Percentiles rank a stretch among this genome's conserved stretches.
Conservation (phyloP, 2,329 filamentous ascomycete species). For the Pyrenophora seminiperda region DNA sequence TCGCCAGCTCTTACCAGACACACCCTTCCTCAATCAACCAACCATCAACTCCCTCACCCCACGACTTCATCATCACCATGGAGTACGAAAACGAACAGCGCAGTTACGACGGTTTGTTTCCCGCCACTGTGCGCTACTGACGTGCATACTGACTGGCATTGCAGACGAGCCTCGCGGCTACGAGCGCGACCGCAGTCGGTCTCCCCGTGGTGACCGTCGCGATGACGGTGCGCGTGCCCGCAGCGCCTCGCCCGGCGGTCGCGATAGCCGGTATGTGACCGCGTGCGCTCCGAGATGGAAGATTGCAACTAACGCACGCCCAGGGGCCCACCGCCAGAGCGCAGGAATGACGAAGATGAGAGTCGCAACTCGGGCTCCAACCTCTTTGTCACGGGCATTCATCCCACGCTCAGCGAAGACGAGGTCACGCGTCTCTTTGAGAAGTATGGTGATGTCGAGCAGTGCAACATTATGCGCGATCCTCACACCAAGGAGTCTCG, state of each 20-base stretch:
- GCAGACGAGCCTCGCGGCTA: constrained; percentile 65
- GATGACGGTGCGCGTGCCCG: constrained; percentile 64
- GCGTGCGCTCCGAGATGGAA: background rate
- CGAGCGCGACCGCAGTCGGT: constrained; percentile 69
- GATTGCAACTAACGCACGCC: constrained; percentile 23
- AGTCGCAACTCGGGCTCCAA: constrained; percentile 94
- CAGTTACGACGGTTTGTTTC: constrained; percentile 66
- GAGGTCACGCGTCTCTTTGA: constrained; percentile 96
- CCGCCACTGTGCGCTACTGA: constrained; percentile 11
- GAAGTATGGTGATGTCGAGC: constrained; percentile 98
- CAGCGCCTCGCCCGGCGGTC: constrained; percentile 68
- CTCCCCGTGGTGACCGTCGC: constrained; percentile 61
- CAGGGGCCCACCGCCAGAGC: constrained; percentile 56
- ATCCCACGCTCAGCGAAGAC: constrained; percentile 85
- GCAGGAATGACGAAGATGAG: constrained; percentile 73
- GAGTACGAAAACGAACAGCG: constrained; percentile 71
- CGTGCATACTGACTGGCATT: constrained; percentile 31
- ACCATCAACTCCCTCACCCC: constrained; percentile 28
- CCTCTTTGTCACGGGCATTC: constrained; percentile 97
- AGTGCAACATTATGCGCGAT: constrained; percentile 99
- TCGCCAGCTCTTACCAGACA: constrained; percentile 32
- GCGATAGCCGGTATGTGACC: constrained; percentile 49
- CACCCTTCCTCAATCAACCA: constrained; percentile 28
- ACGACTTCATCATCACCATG: constrained; percentile 55
- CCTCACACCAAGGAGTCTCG: constrained; percentile 98